Evolutionary conservation across 2,329 filamentous ascomycete species (phyloP).

Genomic region (Fusarium subtropicale): DNA sequence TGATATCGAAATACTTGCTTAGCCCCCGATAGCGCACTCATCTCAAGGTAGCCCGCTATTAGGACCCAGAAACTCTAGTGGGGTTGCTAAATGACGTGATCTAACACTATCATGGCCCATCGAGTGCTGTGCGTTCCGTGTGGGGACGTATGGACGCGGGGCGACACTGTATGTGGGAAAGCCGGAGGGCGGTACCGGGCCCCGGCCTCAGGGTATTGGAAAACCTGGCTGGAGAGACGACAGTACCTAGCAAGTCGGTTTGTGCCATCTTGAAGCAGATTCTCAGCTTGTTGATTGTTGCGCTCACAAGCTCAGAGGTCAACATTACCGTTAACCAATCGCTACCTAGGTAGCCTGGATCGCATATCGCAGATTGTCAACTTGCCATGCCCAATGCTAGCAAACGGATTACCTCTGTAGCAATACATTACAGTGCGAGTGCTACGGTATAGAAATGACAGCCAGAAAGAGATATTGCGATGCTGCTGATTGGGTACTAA

Average conservation of each 20-base stretch:
- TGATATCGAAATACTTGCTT: constrained; percentile 33
- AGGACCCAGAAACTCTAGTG: constrained; percentile 32
- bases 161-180: constrained; percentile 36
- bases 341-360: neutral
- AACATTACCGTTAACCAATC: neutral
- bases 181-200: constrained; percentile 32
- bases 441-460: constrained; percentile 29
- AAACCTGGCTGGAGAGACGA: neutral
- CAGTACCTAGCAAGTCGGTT: neutral
- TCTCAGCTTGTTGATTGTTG: neutral
- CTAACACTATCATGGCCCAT: constrained; percentile 42
- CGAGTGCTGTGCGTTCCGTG: constrained; percentile 19
- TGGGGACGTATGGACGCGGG: neutral
- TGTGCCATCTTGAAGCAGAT: too few relatives aligned
- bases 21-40: neutral
- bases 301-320: too few relatives aligned
- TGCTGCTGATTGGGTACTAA: constrained; percentile 32
- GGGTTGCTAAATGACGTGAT: constrained; percentile 47
- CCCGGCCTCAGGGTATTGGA: constrained; percentile 2
- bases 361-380: neutral
- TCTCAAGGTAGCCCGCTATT: constrained; percentile 36
- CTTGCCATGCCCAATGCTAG: neutral
- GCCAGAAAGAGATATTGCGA: constrained; percentile 13
- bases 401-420: neutral
- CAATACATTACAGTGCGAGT: constrained; percentile 29